Base-by-base conservation (phyloP, 2,329 filamentous ascomycete genomes). In the Sporothrix globosa region DNA sequence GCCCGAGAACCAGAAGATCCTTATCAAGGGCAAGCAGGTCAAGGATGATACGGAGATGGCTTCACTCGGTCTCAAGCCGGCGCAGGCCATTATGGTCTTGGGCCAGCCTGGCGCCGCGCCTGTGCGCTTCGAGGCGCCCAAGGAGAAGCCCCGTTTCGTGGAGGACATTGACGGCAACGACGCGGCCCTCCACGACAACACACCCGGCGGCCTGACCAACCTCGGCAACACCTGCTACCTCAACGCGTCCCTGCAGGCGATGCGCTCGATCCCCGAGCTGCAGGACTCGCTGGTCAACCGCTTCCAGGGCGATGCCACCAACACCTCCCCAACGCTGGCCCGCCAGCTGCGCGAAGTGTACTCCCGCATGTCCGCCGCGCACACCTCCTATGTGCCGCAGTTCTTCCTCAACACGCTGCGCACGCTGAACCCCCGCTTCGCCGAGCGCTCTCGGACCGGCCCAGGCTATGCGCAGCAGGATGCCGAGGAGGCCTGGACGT, bases 141-240 rank as follows among this genome's bases (percentile, higher is more conserved):
- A 91, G 78, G 91, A 96, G 77, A 86, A 87, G 75, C 86, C 94
- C 77, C 96, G 92, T 80, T 99, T 99, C 76, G 82, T 97, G 73
- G 96, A 99, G 81, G 96, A 99, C 79, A 97, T 99, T 95, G 96
- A 92, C 34, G 94, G 97, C 79, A 94, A 93, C 41, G 95, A 98
- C 80, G 88, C 90, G 68, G 95, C 96, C 27, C 89, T 90, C 79
- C 88, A 91, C 78, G 91, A 90, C 72, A 93, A 92, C 71, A 95
- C 87, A 60, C 96, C 96, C 1, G 91, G 94, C 70, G 96, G 96
- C 61, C 83, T 99, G 73, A 87, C 91, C 79, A 99, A 99, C 78
- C 84, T 97, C 72, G 96, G 96, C 75, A 99, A 99, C 81, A 99
- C 96, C 4, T 99, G 96, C 83, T 99, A 99, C 79, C 89, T 98